Conservation (phyloP, 805 yeast species). For the Grigorovia transvaalensis region DNA sequence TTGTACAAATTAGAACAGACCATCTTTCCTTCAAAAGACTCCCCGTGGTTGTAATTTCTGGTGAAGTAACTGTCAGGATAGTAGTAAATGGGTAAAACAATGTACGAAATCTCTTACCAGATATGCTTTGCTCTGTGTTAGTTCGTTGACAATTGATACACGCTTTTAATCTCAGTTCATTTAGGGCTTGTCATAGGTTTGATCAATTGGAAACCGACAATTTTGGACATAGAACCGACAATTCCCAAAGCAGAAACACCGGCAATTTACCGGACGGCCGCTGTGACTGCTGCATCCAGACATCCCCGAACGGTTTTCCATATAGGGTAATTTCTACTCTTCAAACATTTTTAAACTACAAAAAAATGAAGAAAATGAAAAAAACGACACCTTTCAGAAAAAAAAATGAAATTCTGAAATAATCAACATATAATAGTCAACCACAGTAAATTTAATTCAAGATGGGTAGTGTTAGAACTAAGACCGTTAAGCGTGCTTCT, state of each 20-base stretch:
- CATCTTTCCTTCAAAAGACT: too few relatives aligned
- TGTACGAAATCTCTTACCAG: too few relatives aligned
- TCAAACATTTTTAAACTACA: not conserved
- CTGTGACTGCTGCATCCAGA: not conserved
- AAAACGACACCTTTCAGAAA: not conserved
- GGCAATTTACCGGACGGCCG: not conserved
- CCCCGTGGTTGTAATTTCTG: too few relatives aligned
- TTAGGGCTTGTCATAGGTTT: not conserved
- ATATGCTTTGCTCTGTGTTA: too few relatives aligned
- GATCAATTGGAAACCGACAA: too few relatives aligned
- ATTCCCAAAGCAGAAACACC: not conserved
- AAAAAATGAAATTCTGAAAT: not conserved
- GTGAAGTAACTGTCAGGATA: too few relatives aligned
- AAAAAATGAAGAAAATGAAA: not conserved
- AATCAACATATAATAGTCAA: not conserved
- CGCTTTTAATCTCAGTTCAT: too few relatives aligned
- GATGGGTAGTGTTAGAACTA: constrained; percentile 99
- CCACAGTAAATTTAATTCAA: not conserved
- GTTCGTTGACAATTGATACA: too few relatives aligned
- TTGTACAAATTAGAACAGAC: not conserved
- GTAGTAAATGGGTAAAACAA: too few relatives aligned
- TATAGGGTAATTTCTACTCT: not conserved
- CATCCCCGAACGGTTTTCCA: not conserved
- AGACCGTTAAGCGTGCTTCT: constrained; percentile 99
- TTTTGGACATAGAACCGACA: not conserved